Percentiles rank a stretch among this genome's conserved stretches.
These are phyloP conservation scores for Kwoniella sp. DNA, from an alignment of 768 basidiomycete species.

Conservation along the genomic window DNA sequence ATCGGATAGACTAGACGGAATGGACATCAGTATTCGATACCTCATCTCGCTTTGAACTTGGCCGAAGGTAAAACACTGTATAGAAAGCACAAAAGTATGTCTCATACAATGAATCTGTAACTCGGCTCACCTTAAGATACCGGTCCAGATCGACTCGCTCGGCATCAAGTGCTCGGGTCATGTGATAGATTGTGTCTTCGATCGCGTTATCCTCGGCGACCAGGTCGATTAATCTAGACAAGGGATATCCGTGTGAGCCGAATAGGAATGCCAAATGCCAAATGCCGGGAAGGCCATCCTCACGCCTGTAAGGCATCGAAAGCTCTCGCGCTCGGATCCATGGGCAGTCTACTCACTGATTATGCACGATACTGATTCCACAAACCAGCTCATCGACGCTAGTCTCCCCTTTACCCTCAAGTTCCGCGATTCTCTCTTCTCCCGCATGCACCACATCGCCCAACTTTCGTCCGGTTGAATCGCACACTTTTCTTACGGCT, in stretches of 20 bases:
- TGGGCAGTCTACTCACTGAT: slow-evolving; percentile 83
- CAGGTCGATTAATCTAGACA: slow-evolving; percentile 88
- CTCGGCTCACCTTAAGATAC: slow-evolving; percentile 75
- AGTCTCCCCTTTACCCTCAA: slow-evolving; percentile 80
- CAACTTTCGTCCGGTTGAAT: slow-evolving; percentile 70
- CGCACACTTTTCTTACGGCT: slow-evolving; percentile 90
- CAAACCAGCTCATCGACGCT: slow-evolving; percentile 97
- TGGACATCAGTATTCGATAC: too few species aligned
- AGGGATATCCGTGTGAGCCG: slow-evolving; percentile 4
- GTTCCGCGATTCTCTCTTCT: slow-evolving; percentile 72
- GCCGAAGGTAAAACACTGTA: neutral
- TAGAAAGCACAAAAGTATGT: neutral
- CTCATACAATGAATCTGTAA: neutral
- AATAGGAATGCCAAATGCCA: too few species aligned
- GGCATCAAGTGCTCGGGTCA: slow-evolving; percentile 83
- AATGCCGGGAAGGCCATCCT: neutral
- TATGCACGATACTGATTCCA: slow-evolving; percentile 91
- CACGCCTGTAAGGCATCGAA: too few species aligned
- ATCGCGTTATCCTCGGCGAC: slow-evolving; percentile 99
- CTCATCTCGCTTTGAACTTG: too few species aligned
- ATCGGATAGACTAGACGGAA: slow-evolving; percentile 63
- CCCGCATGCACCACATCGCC: slow-evolving; percentile 66
- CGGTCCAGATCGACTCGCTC: slow-evolving; percentile 86
- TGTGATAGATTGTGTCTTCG: slow-evolving; percentile 96
- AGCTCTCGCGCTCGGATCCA: too few species aligned